Evolutionary conservation across 805 yeast genomes (phyloP), one percentile per base, ranked within the genome.

Genomic region (Lachancea nothofagi): DNA sequence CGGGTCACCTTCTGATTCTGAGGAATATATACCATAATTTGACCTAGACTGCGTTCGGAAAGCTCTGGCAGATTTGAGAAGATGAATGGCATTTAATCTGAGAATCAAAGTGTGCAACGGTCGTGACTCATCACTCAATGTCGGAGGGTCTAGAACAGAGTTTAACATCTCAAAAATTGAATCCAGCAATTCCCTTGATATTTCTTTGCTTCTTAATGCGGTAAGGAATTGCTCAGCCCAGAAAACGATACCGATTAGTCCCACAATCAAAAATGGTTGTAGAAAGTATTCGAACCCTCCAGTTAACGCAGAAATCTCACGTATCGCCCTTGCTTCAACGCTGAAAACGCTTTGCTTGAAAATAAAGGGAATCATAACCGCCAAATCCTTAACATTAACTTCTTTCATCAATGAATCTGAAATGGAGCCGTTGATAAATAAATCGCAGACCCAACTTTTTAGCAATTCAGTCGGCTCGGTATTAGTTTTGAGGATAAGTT

Each of bases 251-350:
- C 75, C 74, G 5, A 75, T 62, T 24, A 78, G 53, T 9, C 80
- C 72, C 6, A 74, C 66, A 1, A 83, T 67, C 47, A 90, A 66
- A 46, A 85, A 83, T 2, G 86, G 83, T 52, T 89, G 96, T 32
- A 83, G 67, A 49, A 90, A 83, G 53, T 89, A 87, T 53, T 89
- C 97, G 25, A 90, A 66, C 0, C 96, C 97, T 41, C 83, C 84
- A 34, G 70, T 71, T 29, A 87, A 66, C 4, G 77, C 72, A 3
- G 78, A 80, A 7, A 71, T 57, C 47, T 78, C 81, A 3, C 85
- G 67, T 10, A 75, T 61, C 1, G 74, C 76, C 18, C 70, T 60
- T 4, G 47, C 37, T 17, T 72, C 71, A 36, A 76, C 68, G 1
- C 94, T 84, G 12, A 70, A 56, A 9, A 85, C 67, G 0, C 86